Conservation (phyloP, 331 rosid species). For the Malus hybrid region DNA sequence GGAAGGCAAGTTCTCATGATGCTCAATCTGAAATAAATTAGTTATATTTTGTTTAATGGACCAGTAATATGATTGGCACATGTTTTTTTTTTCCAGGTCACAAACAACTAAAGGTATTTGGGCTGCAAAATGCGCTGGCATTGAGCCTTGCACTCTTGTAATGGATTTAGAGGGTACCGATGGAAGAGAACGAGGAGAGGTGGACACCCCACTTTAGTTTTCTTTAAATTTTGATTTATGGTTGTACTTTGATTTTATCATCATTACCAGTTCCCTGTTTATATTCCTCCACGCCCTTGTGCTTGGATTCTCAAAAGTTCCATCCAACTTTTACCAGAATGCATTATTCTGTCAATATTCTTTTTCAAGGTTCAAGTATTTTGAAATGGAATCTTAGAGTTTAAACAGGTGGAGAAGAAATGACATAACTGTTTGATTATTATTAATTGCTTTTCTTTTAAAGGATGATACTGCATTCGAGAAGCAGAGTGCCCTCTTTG, state of each 20-base stretch:
- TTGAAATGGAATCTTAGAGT: not conserved
- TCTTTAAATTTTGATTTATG: not conserved
- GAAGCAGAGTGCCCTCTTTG: conserved; percentile 99
- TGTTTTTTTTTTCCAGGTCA: conserved; percentile 49
- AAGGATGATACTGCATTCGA: conserved; percentile 99
- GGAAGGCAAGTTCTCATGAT: conserved; percentile 63
- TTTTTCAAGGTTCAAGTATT: not conserved
- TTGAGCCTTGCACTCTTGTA: conserved; percentile 89
- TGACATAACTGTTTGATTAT: not conserved
- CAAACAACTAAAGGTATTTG: conserved; percentile 99
- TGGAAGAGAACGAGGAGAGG: conserved; percentile 99
- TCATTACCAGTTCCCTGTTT: not conserved
- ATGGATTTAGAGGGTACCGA: conserved; percentile 99
- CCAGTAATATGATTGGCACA: conserved; percentile 7
- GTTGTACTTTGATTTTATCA: conserved; percentile 1
- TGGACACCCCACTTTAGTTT: conserved; percentile 13
- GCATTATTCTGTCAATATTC: not conserved
- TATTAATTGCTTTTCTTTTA: conserved; percentile 16
- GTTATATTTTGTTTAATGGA: not conserved
- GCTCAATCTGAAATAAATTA: not conserved
- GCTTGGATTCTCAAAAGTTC: not conserved
- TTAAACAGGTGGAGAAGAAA: not conserved
- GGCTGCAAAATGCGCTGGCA: conserved; percentile 86
- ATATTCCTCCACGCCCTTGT: not conserved
- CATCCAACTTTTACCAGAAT: not conserved